These are phyloP conservation scores for Syzygium oleosum DNA, from an alignment of 345 rosid species.

Conservation along the genomic window DNA sequence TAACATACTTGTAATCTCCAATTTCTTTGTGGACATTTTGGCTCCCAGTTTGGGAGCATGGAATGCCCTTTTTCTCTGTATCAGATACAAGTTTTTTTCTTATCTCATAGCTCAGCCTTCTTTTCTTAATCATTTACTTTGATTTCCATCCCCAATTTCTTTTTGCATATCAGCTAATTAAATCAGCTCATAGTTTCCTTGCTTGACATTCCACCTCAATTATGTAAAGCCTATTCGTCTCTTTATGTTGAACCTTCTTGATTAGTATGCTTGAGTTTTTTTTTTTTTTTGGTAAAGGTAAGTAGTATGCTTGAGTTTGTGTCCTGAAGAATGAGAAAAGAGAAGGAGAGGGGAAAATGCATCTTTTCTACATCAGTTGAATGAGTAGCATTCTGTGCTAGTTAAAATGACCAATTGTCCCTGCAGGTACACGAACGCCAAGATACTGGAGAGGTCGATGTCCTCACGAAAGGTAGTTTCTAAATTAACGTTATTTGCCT, in stretches of 20 bases:
- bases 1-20: background rate
- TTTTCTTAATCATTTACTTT: background rate
- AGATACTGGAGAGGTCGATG: conserved; percentile 83
- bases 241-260: background rate
- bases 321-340: background rate
- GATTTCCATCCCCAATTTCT: background rate
- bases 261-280: background rate
- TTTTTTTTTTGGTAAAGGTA: too few species aligned
- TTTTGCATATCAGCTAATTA: background rate
- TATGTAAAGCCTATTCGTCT: background rate
- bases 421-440: conserved; percentile 78
- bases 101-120: background rate
- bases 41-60: background rate
- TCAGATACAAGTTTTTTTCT: background rate
- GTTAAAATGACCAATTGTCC: background rate
- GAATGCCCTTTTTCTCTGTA: background rate
- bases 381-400: background rate
- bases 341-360: background rate
- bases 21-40: background rate
- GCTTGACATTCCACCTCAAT: background rate
- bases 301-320: background rate
- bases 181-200: background rate
- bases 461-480: conserved; percentile 79
- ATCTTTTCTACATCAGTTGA: background rate
- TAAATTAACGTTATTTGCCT: background rate